Evolutionary conservation across 2,329 filamentous ascomycete genomes (phyloP), one percentile per base, ranked within the genome.

Genomic region (Salinomyces thailandicus): DNA sequence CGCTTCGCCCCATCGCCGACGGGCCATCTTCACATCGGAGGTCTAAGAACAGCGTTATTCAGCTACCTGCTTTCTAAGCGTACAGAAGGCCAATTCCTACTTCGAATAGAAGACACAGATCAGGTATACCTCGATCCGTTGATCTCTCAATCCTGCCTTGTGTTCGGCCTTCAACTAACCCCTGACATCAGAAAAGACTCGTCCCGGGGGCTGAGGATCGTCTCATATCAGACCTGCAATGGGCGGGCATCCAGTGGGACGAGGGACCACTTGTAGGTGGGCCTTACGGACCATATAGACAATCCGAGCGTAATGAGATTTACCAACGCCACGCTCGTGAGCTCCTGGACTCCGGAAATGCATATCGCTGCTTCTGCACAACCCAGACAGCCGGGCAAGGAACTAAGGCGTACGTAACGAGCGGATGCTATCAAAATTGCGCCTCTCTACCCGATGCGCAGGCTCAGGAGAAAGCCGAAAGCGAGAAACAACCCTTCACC

Each of bases 1-100:
- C 79, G 91, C 31, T 98, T 98, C 61, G 91, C 93, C 1, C 91
- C 91, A 0, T 96, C 91, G 1, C 91, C 91, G 0, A 98, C 91
- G 0, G 91, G 91, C 1, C 87, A 89, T 52, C 71, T 98, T 16
- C 91, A 98, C 61, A 69, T 98, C 9, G 91, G 91, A 3, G 94
- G 87, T 0, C 62, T 98, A 22, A 73, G 91, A 40, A 98, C 91
- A 0, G 93, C 93, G 0, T 63, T 98, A n/a, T 96, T 86, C 66
- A 96, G 94, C 54, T 95, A 89, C 49, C 67, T 98, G 4, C 71
- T 93, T n/a, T 87, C 91, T 0, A 83, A 79, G 52, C 77, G 81
- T 2, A 94, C 91, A 0, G 79, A 81, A 4, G 91, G 91, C 5
- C 81, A 93, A 57, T 98, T 98, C 52, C 63, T 98, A 8, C 65